These are phyloP conservation scores for Flaveria brownii DNA, from an alignment of 129 eudicot genomes.

Conservation along the genomic window DNA sequence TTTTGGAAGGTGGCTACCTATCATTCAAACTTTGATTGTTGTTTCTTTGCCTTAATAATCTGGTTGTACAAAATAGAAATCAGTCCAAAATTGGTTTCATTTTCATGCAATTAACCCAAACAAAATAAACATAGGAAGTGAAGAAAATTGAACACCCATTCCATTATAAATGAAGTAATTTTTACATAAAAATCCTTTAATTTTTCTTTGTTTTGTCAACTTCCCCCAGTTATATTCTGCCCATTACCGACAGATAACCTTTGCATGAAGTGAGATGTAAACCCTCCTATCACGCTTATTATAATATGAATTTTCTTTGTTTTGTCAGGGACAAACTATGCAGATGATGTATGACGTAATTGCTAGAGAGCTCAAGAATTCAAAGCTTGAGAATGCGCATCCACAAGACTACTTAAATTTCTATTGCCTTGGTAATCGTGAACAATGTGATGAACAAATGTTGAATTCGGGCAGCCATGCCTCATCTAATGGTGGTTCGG, in stretches of 20 bases:
- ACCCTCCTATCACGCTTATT: constrained; percentile 14
- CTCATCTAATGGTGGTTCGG: constrained; percentile 52
- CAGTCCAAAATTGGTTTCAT: background rate
- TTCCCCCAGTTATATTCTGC: too few species aligned
- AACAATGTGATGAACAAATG: constrained; percentile 39
- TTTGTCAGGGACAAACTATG: constrained; percentile 76
- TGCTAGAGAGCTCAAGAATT: constrained; percentile 61
- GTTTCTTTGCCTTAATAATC: background rate
- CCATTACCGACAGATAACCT: background rate
- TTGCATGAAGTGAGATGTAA: constrained; percentile 14
- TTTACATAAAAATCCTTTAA: background rate
- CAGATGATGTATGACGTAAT: constrained; percentile 90
- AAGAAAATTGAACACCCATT: background rate
- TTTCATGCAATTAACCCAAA: background rate
- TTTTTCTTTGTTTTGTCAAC: background rate
- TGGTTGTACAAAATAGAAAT: background rate
- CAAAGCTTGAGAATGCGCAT: constrained; percentile 63
- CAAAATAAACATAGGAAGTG: background rate
- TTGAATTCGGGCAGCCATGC: constrained; percentile 32
- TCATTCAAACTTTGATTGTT: background rate
- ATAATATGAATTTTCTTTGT: constrained; percentile 1
- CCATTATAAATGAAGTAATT: background rate
- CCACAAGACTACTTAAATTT: constrained; percentile 87
- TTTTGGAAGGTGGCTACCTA: background rate
- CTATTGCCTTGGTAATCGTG: constrained; percentile 94